phyloP scores from a whole-genome alignment of 345 rosid species.

The Triadica sebifera region DNA sequence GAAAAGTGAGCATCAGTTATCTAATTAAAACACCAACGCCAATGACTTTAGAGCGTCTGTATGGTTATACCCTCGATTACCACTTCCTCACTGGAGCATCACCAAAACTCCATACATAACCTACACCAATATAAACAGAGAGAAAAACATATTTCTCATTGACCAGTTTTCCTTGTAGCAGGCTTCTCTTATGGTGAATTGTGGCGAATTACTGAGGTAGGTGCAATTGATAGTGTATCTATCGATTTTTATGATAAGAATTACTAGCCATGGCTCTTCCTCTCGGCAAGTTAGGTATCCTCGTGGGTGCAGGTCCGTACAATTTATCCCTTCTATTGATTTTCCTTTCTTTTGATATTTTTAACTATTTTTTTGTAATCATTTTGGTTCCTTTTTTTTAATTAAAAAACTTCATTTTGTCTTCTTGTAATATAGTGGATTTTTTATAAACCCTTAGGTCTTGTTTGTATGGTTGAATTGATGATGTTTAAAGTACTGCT shows the following conservation, averaged over 20 bases:
- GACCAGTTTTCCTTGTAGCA: no score
- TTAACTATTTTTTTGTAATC: no score
- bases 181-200: background rate
- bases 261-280: background rate
- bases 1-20: no score
- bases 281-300: slow-evolving; percentile 1
- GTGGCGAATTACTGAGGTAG: background rate
- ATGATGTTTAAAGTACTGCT: background rate
- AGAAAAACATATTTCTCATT: no score
- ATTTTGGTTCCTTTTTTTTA: no score
- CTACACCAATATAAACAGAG: no score
- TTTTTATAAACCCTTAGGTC: background rate
- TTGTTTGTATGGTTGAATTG: background rate
- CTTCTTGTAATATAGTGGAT: background rate
- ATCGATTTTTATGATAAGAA: background rate
- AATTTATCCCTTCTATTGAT: background rate
- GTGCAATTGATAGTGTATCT: background rate
- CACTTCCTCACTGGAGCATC: no score
- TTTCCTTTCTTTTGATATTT: background rate
- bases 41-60: no score
- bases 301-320: slow-evolving; percentile 2
- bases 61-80: no score
- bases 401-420: background rate
- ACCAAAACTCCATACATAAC: no score
- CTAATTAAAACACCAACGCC: no score